Conservation (phyloP, 2,329 filamentous ascomycete genomes). For the Cordyceps tenuipes region DNA sequence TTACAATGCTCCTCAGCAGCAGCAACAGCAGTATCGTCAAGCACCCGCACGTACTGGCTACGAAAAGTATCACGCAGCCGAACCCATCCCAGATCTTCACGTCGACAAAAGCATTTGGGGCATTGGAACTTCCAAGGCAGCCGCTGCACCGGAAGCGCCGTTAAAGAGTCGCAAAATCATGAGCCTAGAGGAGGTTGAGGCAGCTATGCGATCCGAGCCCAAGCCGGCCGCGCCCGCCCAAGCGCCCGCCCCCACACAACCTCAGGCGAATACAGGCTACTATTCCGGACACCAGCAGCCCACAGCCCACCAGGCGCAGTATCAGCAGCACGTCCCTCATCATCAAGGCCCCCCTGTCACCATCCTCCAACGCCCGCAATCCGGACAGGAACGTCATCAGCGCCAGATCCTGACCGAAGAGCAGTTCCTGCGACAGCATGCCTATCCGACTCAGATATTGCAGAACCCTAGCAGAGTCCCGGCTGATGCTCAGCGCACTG, state of each 20-base stretch:
- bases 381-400: conserved; percentile 31
- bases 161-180: conserved; percentile 64
- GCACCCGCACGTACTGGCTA: conserved; percentile 74
- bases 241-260: not conserved
- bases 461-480: conserved; percentile 67
- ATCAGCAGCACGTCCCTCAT: conserved; percentile 23
- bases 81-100: conserved; percentile 81
- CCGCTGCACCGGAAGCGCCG: conserved; percentile 19
- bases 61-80: conserved; percentile 79
- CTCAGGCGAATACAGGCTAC: conserved; percentile 7
- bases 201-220: conserved; percentile 70
- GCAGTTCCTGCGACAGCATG: conserved; percentile 31
- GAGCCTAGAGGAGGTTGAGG: conserved; percentile 95
- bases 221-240: conserved; percentile 30
- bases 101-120: conserved; percentile 94
- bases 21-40: conserved; percentile 18
- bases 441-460: conserved; percentile 64
- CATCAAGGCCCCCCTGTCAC: conserved; percentile 42
- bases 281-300: conserved; percentile 15
- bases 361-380: conserved; percentile 47
- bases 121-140: conserved; percentile 48
- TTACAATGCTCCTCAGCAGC: conserved; percentile 32
- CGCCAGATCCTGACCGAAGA: conserved; percentile 17
- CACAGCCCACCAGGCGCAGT: conserved; percentile 19
- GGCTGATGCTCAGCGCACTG: conserved; percentile 34